Conservation (phyloP, 129 eudicot species). For the Lactuca saligna region DNA sequence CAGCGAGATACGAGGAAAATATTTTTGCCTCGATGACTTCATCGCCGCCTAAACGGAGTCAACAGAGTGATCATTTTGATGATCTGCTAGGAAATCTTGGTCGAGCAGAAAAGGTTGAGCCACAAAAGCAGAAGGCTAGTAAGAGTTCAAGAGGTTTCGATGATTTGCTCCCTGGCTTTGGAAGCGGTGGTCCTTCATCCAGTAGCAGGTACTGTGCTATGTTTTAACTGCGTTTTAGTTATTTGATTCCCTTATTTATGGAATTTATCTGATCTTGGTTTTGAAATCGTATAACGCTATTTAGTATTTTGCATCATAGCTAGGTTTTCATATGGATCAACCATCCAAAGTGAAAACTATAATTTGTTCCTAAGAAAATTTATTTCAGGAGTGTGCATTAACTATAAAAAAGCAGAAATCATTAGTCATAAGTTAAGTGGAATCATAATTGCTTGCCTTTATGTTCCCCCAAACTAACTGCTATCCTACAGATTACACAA, state of each 20-base stretch:
- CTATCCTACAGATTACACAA: neutral
- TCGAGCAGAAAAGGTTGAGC: conserved; percentile 37
- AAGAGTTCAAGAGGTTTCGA: conserved; percentile 51
- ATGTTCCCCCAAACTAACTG: conserved; percentile 7
- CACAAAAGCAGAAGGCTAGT: conserved; percentile 11
- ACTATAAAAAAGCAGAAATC: conserved; percentile 10
- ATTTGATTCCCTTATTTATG: conserved; percentile 1
- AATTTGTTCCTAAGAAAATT: conserved; percentile 1
- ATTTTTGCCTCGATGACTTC: conserved; percentile 55
- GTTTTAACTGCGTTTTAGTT: conserved; percentile 15
- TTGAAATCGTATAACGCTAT: neutral
- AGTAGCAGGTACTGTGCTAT: conserved; percentile 53
- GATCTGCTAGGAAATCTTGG: conserved; percentile 78
- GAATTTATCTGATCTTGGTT: conserved; percentile 1
- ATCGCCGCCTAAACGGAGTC: conserved; percentile 34
- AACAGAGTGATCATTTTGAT: conserved; percentile 59
- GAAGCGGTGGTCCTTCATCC: conserved; percentile 49
- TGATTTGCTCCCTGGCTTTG: conserved; percentile 88
- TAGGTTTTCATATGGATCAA: conserved; percentile 22
- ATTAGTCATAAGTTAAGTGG: neutral
- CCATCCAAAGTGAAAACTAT: neutral
- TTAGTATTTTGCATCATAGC: neutral
- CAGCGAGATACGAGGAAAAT: conserved; percentile 48
- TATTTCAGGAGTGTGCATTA: conserved; percentile 9
- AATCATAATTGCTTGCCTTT: conserved; percentile 11